phyloP scores from a whole-genome alignment of 2,329 filamentous ascomycete species.

The Periconia sp. region DNA sequence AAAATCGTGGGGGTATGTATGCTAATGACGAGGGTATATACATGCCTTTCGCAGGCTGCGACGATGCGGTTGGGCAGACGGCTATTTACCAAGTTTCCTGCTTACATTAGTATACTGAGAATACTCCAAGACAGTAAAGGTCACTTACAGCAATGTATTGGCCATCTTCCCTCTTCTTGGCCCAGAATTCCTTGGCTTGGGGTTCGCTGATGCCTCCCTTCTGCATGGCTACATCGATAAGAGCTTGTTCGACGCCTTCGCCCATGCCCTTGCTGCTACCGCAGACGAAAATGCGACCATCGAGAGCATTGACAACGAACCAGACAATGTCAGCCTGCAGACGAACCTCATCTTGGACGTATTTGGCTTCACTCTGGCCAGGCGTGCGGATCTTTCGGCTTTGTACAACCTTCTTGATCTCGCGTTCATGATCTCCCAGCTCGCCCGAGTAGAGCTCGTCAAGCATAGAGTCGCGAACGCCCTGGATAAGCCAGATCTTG shows the following conservation, averaged over 20 bases:
- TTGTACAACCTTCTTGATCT: constrained; percentile 60
- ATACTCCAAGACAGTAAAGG: not conserved
- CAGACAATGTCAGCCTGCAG: constrained; percentile 95
- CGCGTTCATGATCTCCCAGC: constrained; percentile 84
- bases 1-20: not conserved
- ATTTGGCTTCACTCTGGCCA: constrained; percentile 71
- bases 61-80: not conserved
- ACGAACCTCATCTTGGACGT: constrained; percentile 94
- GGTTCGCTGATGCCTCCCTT: constrained; percentile 86
- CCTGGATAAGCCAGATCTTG: constrained; percentile 97
- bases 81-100: constrained; percentile 15
- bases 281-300: constrained; percentile 95
- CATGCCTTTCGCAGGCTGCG: not conserved
- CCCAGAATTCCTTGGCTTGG: constrained; percentile 88
- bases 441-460: constrained; percentile 97
- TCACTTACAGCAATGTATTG: constrained; percentile 84
- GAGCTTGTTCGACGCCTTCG: constrained; percentile 86
- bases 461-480: constrained; percentile 88
- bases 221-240: constrained; percentile 88
- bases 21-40: constrained; percentile 3
- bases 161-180: constrained; percentile 86
- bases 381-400: constrained; percentile 51
- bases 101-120: not conserved
- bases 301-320: constrained; percentile 96
- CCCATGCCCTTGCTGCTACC: constrained; percentile 97